Evolutionary conservation across 805 yeast genomes (phyloP).

Genomic region (Wickerhamomyces hampshirensis): DNA sequence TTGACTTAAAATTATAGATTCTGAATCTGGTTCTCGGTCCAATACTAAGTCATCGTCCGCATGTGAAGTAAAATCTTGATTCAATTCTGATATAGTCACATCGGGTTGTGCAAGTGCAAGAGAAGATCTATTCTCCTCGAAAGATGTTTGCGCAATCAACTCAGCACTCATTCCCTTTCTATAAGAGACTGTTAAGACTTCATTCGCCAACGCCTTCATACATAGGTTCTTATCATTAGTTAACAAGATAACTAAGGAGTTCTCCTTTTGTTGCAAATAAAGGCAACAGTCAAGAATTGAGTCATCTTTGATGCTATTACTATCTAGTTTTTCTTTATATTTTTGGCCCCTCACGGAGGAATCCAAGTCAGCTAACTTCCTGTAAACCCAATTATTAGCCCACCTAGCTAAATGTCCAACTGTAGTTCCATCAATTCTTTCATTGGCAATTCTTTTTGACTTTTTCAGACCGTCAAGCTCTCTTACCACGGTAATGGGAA

Average conservation of each 20-base stretch:
- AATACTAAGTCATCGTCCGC: neutral
- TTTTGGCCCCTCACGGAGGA: conserved; percentile 62
- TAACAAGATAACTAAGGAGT: conserved; percentile 51
- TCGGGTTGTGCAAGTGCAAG: too few relatives aligned
- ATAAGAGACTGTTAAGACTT: conserved; percentile 53
- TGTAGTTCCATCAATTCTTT: conserved; percentile 22
- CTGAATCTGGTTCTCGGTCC: too few relatives aligned
- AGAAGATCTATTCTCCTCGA: conserved; percentile 31
- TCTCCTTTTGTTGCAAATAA: conserved; percentile 42
- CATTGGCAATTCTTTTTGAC: conserved; percentile 25
- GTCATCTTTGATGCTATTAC: conserved; percentile 57
- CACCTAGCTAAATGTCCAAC: conserved; percentile 58
- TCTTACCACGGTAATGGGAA: conserved; percentile 65
- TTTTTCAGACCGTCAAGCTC: conserved; percentile 84
- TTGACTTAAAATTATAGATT: too few relatives aligned
- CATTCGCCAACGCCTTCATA: conserved; percentile 66
- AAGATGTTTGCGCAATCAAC: conserved; percentile 37
- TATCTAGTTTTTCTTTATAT: conserved; percentile 46
- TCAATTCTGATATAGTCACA: neutral
- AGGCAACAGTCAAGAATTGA: conserved; percentile 82
- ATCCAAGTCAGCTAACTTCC: conserved; percentile 46
- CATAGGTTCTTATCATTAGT: conserved; percentile 87
- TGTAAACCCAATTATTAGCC: conserved; percentile 78
- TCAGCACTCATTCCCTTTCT: conserved; percentile 42
- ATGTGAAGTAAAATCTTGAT: neutral